Base-by-base conservation (phyloP, 2,329 filamentous ascomycete species). In the Myriosclerotinia duriaeana region DNA sequence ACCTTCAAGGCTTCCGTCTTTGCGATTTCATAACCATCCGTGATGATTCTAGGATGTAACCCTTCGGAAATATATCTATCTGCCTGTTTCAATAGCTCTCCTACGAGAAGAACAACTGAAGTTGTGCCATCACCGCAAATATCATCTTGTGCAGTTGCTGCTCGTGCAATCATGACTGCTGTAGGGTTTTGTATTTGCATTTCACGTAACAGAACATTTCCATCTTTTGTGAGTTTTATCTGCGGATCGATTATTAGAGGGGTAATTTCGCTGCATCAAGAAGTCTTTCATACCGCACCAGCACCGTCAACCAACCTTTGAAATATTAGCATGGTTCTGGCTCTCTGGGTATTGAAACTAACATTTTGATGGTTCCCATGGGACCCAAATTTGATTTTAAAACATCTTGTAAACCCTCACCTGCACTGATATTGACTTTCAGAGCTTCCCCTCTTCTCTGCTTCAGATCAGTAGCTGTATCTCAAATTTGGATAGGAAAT, bases 181-280 rank as follows among this genome's bases (percentile, higher is more conserved):
- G 95, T 99, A 38, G 95, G 95, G 80, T 98, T 98, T 82, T 97
- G 94, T 78, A 98, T 98, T 87, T 98, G 93, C 87, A 89, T 89
- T 78, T 90, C 87, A 74, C 87, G 83, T 71, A 89, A 80, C 36
- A 89, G 83, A 69, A 98, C 94, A 76, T 96, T 97, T 78, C 95
- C 95, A 81, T 99, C 95, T 80, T 99, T 99, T 74, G 95, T 99
- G 78, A 99, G 86, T 83, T 99, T 99, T 83, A 99, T 99, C 87
- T 95, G 73, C 52, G 42, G 8, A 55, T 52, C 38, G 53, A 53
- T 65, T 58, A 69, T 69, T 73, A 74, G 68, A 69, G 40, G 71
- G 67, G 68, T 60, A 71, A 74, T 66, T 60, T 53, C 36, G 59
- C 48, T 66, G 53, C 53, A n/a, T 36, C 7, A 50, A 58, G 40